Percentiles rank a stretch among this genome's conserved stretches.
Evolutionary conservation across 2,329 filamentous ascomycete species (phyloP).

Genomic region (Fusarium albidum): DNA sequence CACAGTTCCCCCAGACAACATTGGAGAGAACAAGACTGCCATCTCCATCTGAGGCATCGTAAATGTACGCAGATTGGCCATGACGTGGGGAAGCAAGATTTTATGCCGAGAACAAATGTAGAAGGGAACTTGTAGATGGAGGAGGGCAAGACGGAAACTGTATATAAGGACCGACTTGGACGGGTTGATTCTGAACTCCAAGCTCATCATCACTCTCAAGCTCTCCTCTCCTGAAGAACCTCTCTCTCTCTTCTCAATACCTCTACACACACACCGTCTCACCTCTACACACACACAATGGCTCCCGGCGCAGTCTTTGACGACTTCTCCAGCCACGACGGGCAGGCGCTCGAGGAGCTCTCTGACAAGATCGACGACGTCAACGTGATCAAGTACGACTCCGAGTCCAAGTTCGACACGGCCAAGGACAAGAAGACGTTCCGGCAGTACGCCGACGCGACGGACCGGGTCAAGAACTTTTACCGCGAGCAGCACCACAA

Average conservation of each 20-base stretch:
- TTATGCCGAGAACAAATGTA: slow-evolving; percentile 31
- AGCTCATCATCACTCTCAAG: slow-evolving; percentile 21
- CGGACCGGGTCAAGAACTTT: slow-evolving; percentile 85
- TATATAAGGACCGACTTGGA: slow-evolving; percentile 29
- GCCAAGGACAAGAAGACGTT: slow-evolving; percentile 83
- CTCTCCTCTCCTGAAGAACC: not conserved
- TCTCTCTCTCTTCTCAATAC: too few relatives aligned
- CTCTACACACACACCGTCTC: not conserved
- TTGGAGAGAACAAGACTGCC: slow-evolving; percentile 23
- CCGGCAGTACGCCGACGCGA: slow-evolving; percentile 83
- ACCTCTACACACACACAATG: slow-evolving; percentile 33
- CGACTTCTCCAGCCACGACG: slow-evolving; percentile 35
- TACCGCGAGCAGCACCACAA: slow-evolving; percentile 77
- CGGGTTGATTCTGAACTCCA: slow-evolving; percentile 13
- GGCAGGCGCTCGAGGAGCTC: slow-evolving; percentile 54
- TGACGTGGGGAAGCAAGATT: slow-evolving; percentile 9
- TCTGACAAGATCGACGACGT: slow-evolving; percentile 61
- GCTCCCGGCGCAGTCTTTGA: slow-evolving; percentile 38
- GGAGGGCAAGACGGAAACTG: slow-evolving; percentile 11
- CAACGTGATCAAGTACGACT: slow-evolving; percentile 60
- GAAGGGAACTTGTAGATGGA: not conserved
- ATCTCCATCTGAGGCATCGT: slow-evolving; percentile 21
- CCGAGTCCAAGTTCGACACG: slow-evolving; percentile 71
- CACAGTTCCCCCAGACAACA: slow-evolving; percentile 31
- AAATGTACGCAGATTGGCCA: slow-evolving; percentile 38